Percentiles rank a stretch among this genome's conserved stretches.
These are phyloP conservation scores for Yamadazyma insecticola DNA, from an alignment of 805 yeast genomes.

Conservation along the genomic window DNA sequence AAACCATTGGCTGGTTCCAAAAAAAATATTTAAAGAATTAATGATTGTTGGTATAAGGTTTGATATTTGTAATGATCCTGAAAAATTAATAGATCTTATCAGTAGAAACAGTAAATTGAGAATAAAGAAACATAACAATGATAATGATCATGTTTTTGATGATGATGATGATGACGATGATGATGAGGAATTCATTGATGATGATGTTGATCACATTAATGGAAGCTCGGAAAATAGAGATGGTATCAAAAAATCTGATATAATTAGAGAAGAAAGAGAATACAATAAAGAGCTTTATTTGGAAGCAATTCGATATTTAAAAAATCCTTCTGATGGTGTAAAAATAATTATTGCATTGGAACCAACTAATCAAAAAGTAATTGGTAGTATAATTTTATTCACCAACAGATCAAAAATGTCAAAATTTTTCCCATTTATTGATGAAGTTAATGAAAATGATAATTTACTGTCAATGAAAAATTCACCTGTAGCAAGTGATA, in stretches of 20 bases:
- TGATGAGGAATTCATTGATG: slow-evolving; percentile 6
- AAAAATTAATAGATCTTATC: slow-evolving; percentile 39
- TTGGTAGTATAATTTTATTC: slow-evolving; percentile 48
- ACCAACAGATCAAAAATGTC: slow-evolving; percentile 43
- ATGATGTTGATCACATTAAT: slow-evolving; percentile 1
- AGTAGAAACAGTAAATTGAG: slow-evolving; percentile 11
- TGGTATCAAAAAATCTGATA: background rate
- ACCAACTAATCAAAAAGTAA: slow-evolving; percentile 46
- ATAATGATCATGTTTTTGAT: slow-evolving; percentile 3
- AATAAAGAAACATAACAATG: slow-evolving; percentile 9
- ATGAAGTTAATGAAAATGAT: slow-evolving; percentile 21
- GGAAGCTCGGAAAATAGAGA: background rate
- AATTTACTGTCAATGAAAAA: slow-evolving; percentile 1
- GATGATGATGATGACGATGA: slow-evolving; percentile 4
- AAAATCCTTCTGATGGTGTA: slow-evolving; percentile 28
- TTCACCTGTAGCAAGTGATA: too few relatives aligned
- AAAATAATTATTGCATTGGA: slow-evolving; percentile 51
- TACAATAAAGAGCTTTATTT: slow-evolving; percentile 24
- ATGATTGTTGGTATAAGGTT: slow-evolving; percentile 55
- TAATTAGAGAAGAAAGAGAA: slow-evolving; percentile 15
- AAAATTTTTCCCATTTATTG: slow-evolving; percentile 49
- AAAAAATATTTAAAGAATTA: slow-evolving; percentile 49
- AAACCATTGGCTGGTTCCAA: slow-evolving; percentile 48
- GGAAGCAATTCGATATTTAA: slow-evolving; percentile 30
- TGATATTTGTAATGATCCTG: slow-evolving; percentile 45